phyloP scores from a whole-genome alignment of 495 filamentous ascomycete genomes.

The Penicillium canescens region DNA sequence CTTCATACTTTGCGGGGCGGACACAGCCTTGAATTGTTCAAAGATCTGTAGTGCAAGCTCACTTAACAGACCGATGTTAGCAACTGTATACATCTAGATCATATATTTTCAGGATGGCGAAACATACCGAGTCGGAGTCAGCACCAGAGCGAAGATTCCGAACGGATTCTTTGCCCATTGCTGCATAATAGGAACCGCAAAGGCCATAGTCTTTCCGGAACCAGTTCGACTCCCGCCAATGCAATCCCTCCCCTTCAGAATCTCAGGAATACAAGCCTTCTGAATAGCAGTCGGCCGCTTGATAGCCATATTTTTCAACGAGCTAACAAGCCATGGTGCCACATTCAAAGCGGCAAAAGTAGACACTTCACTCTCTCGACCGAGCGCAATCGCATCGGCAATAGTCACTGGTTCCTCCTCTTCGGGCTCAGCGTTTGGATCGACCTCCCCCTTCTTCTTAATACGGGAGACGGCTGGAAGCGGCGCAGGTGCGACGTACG shows the following conservation, averaged over 20 bases:
- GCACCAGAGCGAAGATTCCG: conserved; percentile 83
- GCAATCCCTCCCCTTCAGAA: conserved; percentile 85
- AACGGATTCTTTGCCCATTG: conserved; percentile 90
- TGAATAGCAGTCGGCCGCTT: conserved; percentile 89
- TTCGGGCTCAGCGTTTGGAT: conserved; percentile 15
- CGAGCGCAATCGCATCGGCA: conserved; percentile 44
- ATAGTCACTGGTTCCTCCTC: conserved; percentile 42
- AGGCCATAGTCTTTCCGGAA: conserved; percentile 99
- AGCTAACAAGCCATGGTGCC: conserved; percentile 85
- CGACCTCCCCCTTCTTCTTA: conserved; percentile 39
- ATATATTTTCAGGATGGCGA: background rate
- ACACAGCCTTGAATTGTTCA: conserved; percentile 92
- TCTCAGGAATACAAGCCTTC: conserved; percentile 84
- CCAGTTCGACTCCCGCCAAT: conserved; percentile 93
- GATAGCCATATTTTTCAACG: conserved; percentile 84
- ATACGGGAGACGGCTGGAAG: conserved; percentile 47
- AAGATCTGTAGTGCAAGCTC: conserved; percentile 95
- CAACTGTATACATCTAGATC: background rate
- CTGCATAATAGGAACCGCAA: conserved; percentile 90
- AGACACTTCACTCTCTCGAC: conserved; percentile 44
- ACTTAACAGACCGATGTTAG: conserved; percentile 32
- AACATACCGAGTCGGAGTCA: conserved; percentile 81
- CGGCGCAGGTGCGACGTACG: conserved; percentile 38
- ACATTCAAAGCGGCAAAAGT: conserved; percentile 77
- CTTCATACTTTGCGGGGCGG: conserved; percentile 80